Conservation (phyloP, 257 asterid genomes). For the Solanum corneliomulleri region DNA sequence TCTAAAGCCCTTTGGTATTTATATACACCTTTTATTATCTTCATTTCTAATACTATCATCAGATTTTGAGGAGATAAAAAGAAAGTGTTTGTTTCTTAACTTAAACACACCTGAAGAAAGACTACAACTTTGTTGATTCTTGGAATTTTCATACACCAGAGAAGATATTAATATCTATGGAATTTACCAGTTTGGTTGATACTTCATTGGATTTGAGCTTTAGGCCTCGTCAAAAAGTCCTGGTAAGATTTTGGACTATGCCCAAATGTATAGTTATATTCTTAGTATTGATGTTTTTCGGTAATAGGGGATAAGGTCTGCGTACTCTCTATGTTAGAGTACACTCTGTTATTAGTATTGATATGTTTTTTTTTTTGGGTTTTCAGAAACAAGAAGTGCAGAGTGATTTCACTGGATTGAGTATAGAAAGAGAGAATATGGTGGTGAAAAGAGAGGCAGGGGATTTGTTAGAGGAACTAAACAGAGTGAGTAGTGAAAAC, state of each 20-base stretch:
- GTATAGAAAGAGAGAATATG: conserved; percentile 4
- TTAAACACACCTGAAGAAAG: neutral
- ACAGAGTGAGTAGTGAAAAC: conserved; percentile 72
- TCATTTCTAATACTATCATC: neutral
- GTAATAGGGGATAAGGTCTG: too few species aligned
- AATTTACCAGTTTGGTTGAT: conserved; percentile 47
- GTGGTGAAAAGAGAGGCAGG: conserved; percentile 37
- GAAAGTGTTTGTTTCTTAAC: neutral
- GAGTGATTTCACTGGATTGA: conserved; percentile 43
- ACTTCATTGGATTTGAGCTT: conserved; percentile 64
- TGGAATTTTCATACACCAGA: neutral
- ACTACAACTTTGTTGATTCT: neutral
- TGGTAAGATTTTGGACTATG: conserved; percentile 19
- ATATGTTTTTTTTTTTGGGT: neutral
- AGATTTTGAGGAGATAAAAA: neutral
- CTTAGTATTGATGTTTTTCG: neutral
- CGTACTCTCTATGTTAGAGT: too few species aligned
- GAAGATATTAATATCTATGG: conserved; percentile 28
- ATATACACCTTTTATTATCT: neutral
- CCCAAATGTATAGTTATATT: neutral
- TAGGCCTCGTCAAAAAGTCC: conserved; percentile 34
- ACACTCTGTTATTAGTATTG: neutral
- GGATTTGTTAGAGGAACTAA: conserved; percentile 62
- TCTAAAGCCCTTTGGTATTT: neutral
- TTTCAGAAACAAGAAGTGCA: conserved; percentile 59